phyloP scores from a whole-genome alignment of 208 protist genomes.

The Leishmania aethiopica region DNA sequence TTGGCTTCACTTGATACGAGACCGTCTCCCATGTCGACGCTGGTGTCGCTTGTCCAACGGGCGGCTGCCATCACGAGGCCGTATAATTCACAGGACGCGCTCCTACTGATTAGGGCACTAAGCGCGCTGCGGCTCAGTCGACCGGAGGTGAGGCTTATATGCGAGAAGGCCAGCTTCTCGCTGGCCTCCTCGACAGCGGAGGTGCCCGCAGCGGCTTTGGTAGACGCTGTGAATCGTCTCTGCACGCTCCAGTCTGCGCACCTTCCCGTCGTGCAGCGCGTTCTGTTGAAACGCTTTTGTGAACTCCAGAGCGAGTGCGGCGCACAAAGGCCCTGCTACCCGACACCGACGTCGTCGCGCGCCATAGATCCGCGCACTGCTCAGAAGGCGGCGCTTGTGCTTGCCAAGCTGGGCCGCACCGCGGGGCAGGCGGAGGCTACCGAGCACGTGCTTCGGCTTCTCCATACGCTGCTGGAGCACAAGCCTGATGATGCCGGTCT shows the following conservation, averaged over 20 bases:
- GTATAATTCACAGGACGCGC: conserved; percentile 62
- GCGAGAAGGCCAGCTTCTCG: conserved; percentile 64
- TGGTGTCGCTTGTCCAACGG: conserved; percentile 41
- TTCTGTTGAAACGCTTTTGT: conserved; percentile 48
- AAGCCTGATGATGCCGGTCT: conserved; percentile 36
- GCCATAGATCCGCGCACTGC: conserved; percentile 26
- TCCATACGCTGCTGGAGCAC: conserved; percentile 17
- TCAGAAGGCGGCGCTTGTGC: conserved; percentile 61
- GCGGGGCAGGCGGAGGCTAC: conserved; percentile 11
- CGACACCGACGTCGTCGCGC: background rate
- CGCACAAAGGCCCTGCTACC: background rate
- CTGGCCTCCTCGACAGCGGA: conserved; percentile 43
- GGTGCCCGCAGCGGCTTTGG: conserved; percentile 32
- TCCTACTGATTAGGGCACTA: conserved; percentile 58
- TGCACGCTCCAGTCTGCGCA: conserved; percentile 42
- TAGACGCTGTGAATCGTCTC: conserved; percentile 58
- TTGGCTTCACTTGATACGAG: background rate
- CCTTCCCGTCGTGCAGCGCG: conserved; percentile 46
- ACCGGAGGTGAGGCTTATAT: conserved; percentile 41
- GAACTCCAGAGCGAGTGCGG: conserved; percentile 26
- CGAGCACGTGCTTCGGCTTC: conserved; percentile 41
- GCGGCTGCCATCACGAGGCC: conserved; percentile 41
- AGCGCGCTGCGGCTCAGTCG: conserved; percentile 40
- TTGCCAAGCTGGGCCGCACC: conserved; percentile 53
- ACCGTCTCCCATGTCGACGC: background rate